Evolutionary conservation across 805 yeast species (phyloP).

Genomic region (Candida germanica): DNA sequence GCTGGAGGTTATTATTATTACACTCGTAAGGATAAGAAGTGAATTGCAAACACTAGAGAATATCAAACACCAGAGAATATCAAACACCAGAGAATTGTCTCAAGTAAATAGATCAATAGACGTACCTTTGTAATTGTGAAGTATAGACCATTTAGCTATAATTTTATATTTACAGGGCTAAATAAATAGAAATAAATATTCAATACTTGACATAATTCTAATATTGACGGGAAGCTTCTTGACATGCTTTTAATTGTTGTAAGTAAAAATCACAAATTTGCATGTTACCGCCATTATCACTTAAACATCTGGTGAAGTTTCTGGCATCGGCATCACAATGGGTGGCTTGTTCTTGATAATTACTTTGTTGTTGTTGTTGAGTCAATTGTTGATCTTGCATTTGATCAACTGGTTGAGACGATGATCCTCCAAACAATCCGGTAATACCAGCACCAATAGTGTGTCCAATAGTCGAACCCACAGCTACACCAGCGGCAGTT

Average conservation of each 20-base stretch:
- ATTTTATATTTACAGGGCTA: no score
- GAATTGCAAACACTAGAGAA: no score
- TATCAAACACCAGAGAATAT: no score
- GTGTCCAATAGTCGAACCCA: constrained; percentile 96
- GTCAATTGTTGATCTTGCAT: constrained; percentile 36
- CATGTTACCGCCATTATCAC: constrained; percentile 92
- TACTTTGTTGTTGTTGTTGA: constrained; percentile 30
- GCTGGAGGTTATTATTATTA: constrained; percentile 28
- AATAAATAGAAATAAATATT: no score
- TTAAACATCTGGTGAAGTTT: constrained; percentile 91
- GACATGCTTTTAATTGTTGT: constrained; percentile 97
- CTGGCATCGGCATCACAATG: constrained; percentile 92
- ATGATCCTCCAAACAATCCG: constrained; percentile 80
- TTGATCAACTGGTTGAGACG: constrained; percentile 42
- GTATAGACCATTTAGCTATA: no score
- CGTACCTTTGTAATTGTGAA: constrained; percentile 4
- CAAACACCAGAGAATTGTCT: neutral
- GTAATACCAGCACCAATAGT: constrained; percentile 94
- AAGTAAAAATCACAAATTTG: constrained; percentile 95
- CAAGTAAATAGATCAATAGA: constrained; percentile 4
- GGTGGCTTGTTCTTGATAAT: constrained; percentile 41
- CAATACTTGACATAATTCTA: no score
- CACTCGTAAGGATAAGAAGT: constrained; percentile 1
- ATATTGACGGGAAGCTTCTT: constrained; percentile 84
- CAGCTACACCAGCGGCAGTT: constrained; percentile 99